phyloP scores from a whole-genome alignment of 257 asterid genomes.

The Jasminum sambac region DNA sequence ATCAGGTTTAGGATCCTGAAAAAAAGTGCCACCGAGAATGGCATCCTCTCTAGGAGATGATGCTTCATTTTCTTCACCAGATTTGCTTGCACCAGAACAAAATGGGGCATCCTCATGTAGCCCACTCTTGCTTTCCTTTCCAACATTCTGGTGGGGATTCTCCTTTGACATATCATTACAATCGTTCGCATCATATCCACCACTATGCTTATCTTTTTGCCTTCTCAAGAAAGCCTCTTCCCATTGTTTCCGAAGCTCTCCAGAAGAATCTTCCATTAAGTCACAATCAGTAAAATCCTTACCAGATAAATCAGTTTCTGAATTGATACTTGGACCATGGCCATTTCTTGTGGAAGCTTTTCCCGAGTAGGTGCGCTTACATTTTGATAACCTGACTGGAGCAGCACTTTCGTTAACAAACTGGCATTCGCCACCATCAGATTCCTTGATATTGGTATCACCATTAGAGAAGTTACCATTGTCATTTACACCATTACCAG shows the following conservation, averaged over 20 bases:
- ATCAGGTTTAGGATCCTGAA: conserved; percentile 7
- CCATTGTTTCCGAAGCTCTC: conserved; percentile 72
- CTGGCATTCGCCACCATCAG: conserved; percentile 40
- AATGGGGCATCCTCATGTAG: conserved; percentile 25
- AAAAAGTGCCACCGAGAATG: conserved; percentile 18
- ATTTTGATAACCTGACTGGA: conserved; percentile 79
- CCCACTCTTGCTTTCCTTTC: conserved; percentile 23
- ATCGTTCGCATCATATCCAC: conserved; percentile 36
- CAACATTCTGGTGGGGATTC: conserved; percentile 29
- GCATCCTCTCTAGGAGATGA: conserved; percentile 29
- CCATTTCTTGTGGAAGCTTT: conserved; percentile 43
- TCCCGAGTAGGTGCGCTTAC: conserved; percentile 91
- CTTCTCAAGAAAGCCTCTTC: conserved; percentile 71
- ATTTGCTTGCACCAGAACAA: conserved; percentile 24
- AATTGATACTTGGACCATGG: conserved; percentile 50
- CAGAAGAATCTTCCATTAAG: conserved; percentile 66
- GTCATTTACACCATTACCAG: conserved; percentile 25
- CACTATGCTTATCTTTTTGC: conserved; percentile 35
- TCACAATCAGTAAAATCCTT: conserved; percentile 59
- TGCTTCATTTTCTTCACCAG: conserved; percentile 29
- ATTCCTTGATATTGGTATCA: conserved; percentile 48
- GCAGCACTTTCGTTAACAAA: conserved; percentile 46
- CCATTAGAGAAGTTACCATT: conserved; percentile 28
- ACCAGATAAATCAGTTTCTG: conserved; percentile 49
- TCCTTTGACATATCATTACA: conserved; percentile 30